A percentile compares a stretch with the other conserved stretches of the same genome.
phyloP scores from a whole-genome alignment of 2,329 filamentous ascomycete genomes.

The Botryotinia convoluta region DNA sequence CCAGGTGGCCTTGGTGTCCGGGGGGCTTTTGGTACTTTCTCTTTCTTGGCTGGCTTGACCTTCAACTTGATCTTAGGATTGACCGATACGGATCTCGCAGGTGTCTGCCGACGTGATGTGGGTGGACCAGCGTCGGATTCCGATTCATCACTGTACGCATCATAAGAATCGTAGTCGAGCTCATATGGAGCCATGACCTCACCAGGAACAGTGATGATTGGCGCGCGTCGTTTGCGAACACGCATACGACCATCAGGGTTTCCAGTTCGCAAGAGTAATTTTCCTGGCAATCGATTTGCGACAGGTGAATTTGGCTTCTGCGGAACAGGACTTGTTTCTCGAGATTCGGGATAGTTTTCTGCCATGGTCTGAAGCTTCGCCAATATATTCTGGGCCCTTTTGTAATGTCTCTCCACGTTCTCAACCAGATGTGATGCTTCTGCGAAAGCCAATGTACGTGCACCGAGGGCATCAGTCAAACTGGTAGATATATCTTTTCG shows the following conservation, averaged over 20 bases:
- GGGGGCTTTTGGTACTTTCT: constrained; percentile 32
- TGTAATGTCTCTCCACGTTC: constrained; percentile 61
- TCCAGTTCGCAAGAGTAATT: constrained; percentile 46
- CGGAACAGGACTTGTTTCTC: constrained; percentile 49
- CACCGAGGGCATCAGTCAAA: constrained; percentile 52
- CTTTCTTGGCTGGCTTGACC: constrained; percentile 30
- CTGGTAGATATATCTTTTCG: constrained; percentile 60
- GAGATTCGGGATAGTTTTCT: constrained; percentile 54
- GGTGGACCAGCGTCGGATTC: constrained; percentile 39
- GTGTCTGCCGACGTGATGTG: constrained; percentile 29
- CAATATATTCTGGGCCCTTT: constrained; percentile 57
- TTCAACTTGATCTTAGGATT: constrained; percentile 36
- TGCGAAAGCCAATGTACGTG: constrained; percentile 57
- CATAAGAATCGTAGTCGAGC: constrained; percentile 58
- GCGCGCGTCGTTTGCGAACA: constrained; percentile 41
- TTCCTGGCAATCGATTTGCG: constrained; percentile 45
- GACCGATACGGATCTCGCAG: constrained; percentile 25
- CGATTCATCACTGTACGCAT: constrained; percentile 34
- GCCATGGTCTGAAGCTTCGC: constrained; percentile 58
- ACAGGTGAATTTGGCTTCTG: constrained; percentile 52
- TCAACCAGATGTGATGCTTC: constrained; percentile 63
- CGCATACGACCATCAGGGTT: constrained; percentile 36
- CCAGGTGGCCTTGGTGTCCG: constrained; percentile 36
- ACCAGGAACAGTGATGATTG: constrained; percentile 62
- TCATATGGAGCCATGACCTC: constrained; percentile 66